A percentile compares a stretch with the other conserved stretches of the same genome.
phyloP scores from a whole-genome alignment of 306 rosid species.

The Gillenia trifoliata region DNA sequence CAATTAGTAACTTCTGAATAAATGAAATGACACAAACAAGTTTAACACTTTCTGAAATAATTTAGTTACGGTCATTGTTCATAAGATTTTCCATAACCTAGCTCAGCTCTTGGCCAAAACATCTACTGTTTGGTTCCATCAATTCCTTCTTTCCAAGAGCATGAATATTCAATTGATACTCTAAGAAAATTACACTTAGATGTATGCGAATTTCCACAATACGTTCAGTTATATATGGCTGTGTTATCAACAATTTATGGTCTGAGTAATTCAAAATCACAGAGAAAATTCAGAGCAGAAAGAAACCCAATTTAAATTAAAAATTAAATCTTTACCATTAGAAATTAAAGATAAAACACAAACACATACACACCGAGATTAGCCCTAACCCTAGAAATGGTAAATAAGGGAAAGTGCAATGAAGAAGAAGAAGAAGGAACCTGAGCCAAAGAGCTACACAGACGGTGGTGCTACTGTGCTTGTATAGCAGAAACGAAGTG shows the following conservation, averaged over 20 bases:
- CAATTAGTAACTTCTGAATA: neutral
- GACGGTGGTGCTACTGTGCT: neutral
- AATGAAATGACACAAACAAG: neutral
- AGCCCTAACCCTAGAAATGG: constrained; percentile 7
- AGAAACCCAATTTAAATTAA: neutral
- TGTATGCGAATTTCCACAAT: neutral
- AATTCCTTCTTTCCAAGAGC: neutral
- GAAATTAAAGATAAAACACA: no score
- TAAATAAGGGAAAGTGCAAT: neutral
- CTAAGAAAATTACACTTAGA: neutral
- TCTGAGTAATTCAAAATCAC: neutral
- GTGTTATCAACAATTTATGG: neutral
- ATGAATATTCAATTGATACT: constrained; percentile 2
- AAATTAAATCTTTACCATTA: neutral
- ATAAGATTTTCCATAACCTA: neutral
- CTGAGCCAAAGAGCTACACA: neutral
- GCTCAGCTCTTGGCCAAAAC: neutral
- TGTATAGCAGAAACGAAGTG: neutral
- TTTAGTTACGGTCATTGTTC: neutral
- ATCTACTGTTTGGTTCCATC: neutral
- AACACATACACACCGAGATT: neutral
- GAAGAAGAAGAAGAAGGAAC: neutral
- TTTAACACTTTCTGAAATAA: neutral
- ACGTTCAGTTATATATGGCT: neutral
- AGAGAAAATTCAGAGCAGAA: neutral